Percentiles rank a stretch among this genome's conserved stretches.
Evolutionary conservation across 192 early-diverging fungal genomes (phyloP).

Genomic region (Rhizophagus clarus): DNA sequence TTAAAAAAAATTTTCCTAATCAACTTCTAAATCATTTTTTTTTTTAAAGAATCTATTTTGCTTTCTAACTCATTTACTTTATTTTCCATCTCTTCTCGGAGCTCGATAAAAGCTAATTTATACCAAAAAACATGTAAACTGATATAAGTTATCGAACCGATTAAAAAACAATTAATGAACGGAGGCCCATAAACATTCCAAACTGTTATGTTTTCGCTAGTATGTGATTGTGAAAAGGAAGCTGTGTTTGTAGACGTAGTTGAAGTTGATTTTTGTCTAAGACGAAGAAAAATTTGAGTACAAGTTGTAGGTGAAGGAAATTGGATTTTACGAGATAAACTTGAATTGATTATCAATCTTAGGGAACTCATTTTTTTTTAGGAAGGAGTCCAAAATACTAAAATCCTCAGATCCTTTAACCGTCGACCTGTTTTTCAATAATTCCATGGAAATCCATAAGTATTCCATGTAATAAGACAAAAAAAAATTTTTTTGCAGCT

Average conservation of each 20-base stretch:
- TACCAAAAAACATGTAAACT: conserved; percentile 1
- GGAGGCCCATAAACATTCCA: conserved; percentile 23
- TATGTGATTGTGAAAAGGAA: too few relatives aligned
- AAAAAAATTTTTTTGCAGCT: too few relatives aligned
- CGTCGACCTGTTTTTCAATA: too few relatives aligned
- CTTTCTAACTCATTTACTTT: conserved; percentile 8
- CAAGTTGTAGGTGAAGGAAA: background rate
- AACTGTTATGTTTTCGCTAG: background rate
- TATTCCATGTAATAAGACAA: too few relatives aligned
- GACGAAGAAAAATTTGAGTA: background rate
- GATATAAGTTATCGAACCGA: conserved; percentile 22
- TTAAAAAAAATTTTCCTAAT: too few relatives aligned
- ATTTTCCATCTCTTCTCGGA: conserved; percentile 8
- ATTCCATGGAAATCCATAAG: too few relatives aligned
- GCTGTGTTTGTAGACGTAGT: too few relatives aligned
- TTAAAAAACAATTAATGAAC: conserved; percentile 5
- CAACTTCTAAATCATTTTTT: background rate
- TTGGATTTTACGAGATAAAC: background rate
- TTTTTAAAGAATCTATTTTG: background rate
- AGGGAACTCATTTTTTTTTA: background rate
- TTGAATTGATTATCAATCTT: background rate
- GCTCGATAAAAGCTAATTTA: conserved; percentile 16
- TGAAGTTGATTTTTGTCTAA: background rate
- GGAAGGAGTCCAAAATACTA: too few relatives aligned
- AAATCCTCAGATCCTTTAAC: too few relatives aligned